These are phyloP conservation scores for Solanum lignicaule DNA, from an alignment of 257 asterid species.

Conservation along the genomic window DNA sequence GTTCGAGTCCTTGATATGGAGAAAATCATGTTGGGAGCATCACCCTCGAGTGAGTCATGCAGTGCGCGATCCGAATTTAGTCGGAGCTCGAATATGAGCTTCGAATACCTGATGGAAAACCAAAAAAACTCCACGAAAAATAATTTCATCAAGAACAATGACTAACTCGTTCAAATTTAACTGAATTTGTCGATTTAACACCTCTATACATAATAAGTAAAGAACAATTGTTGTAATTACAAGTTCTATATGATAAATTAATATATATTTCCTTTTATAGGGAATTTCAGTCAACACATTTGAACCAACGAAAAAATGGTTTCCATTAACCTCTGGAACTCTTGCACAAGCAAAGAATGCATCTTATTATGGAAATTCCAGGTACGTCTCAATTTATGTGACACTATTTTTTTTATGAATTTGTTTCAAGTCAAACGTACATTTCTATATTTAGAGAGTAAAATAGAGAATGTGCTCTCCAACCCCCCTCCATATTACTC, in stretches of 20 bases:
- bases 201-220: neutral
- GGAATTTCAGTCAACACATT: constrained; percentile 53
- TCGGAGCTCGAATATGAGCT: neutral
- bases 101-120: neutral
- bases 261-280: neutral
- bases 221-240: neutral
- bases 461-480: no score
- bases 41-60: rapidly evolving
- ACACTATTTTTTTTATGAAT: neutral
- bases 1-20: neutral
- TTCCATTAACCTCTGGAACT: constrained; percentile 40
- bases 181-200: neutral
- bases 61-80: no score
- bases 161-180: neutral
- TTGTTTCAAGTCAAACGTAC: neutral
- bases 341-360: constrained; percentile 19
- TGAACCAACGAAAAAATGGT: constrained; percentile 18
- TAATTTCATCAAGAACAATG: no score
- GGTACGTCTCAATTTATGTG: constrained; percentile 15
- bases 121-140: neutral
- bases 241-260: neutral
- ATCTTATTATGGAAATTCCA: constrained; percentile 15
- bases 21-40: no score
- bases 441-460: neutral
- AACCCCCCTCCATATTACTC: no score